phyloP scores from a whole-genome alignment of 257 asterid genomes.

The Nicotiana paniculata region DNA sequence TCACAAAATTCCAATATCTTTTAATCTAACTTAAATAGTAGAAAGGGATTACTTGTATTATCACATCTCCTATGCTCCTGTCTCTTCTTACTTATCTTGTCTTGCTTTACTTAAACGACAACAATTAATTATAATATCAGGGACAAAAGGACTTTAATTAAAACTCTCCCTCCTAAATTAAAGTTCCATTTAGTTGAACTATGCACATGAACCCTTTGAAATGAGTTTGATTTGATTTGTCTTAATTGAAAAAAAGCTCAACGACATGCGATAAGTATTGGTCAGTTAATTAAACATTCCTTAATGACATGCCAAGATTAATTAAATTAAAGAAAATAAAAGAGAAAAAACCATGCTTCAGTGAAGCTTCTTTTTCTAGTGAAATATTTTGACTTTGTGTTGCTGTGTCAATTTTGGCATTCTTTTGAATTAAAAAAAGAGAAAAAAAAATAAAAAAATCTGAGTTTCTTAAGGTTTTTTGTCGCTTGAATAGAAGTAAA shows the following conservation, averaged over 20 bases:
- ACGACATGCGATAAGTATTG: neutral
- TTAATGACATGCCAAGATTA: slow-evolving; percentile 3
- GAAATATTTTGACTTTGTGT: slow-evolving; percentile 5
- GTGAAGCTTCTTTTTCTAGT: slow-evolving; percentile 10
- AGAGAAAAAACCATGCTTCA: neutral
- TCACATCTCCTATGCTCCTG: neutral
- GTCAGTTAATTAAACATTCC: neutral
- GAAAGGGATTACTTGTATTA: neutral
- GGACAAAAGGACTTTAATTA: neutral
- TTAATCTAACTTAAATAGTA: neutral
- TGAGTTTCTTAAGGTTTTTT: slow-evolving; percentile 8
- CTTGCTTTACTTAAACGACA: slow-evolving; percentile 6
- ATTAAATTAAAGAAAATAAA: neutral
- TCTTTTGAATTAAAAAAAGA: slow-evolving; percentile 1
- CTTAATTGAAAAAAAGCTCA: neutral
- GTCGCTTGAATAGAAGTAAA: slow-evolving; percentile 14
- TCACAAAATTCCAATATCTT: neutral
- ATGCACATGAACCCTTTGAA: neutral
- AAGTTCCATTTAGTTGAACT: neutral
- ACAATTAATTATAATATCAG: neutral
- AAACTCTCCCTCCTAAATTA: neutral
- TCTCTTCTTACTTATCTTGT: neutral
- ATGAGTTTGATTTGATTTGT: neutral
- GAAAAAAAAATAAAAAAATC: neutral
- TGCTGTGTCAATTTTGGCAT: slow-evolving; percentile 42